Evolutionary conservation across 2,329 filamentous ascomycete species (phyloP), one percentile per base, ranked within the genome.

Genomic region (Pleoardoris graminearum): DNA sequence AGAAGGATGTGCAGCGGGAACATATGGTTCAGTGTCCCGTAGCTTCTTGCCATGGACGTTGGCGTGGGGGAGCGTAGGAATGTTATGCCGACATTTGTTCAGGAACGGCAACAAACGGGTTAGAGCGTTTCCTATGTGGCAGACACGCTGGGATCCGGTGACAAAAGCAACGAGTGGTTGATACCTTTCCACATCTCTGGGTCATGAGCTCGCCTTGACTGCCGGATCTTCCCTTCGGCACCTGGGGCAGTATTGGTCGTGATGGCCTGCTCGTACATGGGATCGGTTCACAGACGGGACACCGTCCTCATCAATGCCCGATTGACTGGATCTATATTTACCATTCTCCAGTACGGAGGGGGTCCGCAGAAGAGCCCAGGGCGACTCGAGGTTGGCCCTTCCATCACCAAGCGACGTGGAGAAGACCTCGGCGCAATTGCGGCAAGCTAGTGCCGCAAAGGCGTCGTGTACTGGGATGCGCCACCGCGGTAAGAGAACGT

Each of bases 151-250:
- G 54, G 30, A 53, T 23, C 46, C 63, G 63, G 61, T 58, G 63
- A 44, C 48, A 68, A 65, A 67, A 68, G 63, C 62, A 66, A 70
- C 46, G 53, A 58, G 58, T 60, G 59, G 60, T 61, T 61, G 61
- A 47, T 55, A 51, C 52, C 57, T 50, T 43, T 60, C 62, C 63
- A 59, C 49, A 44, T 44, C 54, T 54, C 51, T 45, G 65, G 66
- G 57, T 61, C 58, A 52, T 44, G 38, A 42, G 25, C 46, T 41
- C 25, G 51, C 51, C n/a, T 43, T 38, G 58, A 62, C 53, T 66
- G 63, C 67, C 64, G 63, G 60, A 54, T 39, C 22, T 30, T 35
- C 39, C 37, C 22, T 39, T 60, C 58, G 57, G 59, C 55, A 58
- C 46, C 52, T 44, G 51, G 39, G 30, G 41, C 46, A 38, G 46